phyloP scores from a whole-genome alignment of 2,329 filamentous ascomycete genomes.

The Pseudohalonectria lignicola region DNA sequence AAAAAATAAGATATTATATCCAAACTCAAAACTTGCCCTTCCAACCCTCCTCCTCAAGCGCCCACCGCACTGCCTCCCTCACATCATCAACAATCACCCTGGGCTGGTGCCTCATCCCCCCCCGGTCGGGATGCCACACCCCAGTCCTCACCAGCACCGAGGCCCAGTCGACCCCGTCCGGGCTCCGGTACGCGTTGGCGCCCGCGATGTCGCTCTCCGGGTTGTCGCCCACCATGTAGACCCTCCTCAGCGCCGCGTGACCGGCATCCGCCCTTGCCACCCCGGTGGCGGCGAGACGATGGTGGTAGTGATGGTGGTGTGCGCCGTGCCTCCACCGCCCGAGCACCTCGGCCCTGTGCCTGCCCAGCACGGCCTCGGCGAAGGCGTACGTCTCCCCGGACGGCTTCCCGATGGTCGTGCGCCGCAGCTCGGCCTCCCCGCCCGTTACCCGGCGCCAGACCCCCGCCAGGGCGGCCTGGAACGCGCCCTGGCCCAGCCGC shows the following conservation, averaged over 20 bases:
- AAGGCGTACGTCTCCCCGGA: conserved; percentile 67
- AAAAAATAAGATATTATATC: no score
- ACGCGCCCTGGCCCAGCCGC: conserved; percentile 84
- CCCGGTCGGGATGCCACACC: conserved; percentile 14
- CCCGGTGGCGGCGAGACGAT: no score
- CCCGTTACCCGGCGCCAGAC: conserved; percentile 66
- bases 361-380: conserved; percentile 62
- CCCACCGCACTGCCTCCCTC: conserved; percentile 17
- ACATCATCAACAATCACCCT: conserved; percentile 15
- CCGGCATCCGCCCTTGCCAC: conserved; percentile 6
- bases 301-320: background rate
- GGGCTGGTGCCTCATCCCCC: conserved; percentile 12
- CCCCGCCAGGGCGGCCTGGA: conserved; percentile 70
- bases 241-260: conserved; percentile 44
- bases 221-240: conserved; percentile 94
- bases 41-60: conserved; percentile 17
- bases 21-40: background rate
- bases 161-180: conserved; percentile 37
- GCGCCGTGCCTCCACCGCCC: conserved; percentile 9
- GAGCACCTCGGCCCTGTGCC: conserved; percentile 42
- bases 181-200: conserved; percentile 64
- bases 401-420: conserved; percentile 75
- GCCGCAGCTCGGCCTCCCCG: conserved; percentile 44
- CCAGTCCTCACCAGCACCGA: conserved; percentile 20
- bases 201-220: conserved; percentile 84